A percentile compares a stretch with the other conserved stretches of the same genome.
Evolutionary conservation across 768 basidiomycete species (phyloP).

Genomic region (Pholiota conissans): DNA sequence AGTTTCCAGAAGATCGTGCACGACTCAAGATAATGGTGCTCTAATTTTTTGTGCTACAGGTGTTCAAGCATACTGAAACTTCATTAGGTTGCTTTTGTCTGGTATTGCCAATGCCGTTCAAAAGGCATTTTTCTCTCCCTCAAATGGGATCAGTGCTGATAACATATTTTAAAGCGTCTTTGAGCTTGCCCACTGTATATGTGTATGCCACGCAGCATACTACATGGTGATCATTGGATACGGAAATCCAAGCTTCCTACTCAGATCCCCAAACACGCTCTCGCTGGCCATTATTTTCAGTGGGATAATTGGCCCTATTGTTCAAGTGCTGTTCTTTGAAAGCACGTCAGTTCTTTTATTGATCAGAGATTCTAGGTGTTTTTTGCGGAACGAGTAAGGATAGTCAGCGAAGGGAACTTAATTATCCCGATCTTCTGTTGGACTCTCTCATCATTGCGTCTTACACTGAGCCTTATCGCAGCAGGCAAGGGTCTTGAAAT

Average conservation of each 20-base stretch:
- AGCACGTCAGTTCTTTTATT: not conserved
- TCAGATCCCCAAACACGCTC: not conserved
- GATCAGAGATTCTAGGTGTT: not conserved
- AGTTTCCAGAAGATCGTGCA: not conserved
- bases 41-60: not conserved
- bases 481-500: not conserved
- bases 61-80: not conserved
- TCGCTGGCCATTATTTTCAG: not conserved
- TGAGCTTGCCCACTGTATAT: conserved; percentile 7
- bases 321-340: conserved; percentile 3
- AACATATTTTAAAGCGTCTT: not conserved
- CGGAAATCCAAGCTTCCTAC: not conserved
- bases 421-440: conserved; percentile 3
- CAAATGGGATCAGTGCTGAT: not conserved
- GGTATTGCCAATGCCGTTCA: conserved; percentile 1
- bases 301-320: not conserved
- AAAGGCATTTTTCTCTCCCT: not conserved
- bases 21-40: conserved; percentile 4
- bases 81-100: conserved; percentile 1
- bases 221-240: conserved; percentile 2
- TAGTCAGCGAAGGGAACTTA: not conserved
- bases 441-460: not conserved
- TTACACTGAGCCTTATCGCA: not conserved
- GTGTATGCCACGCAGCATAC: conserved; percentile 3
- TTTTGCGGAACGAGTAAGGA: conserved; percentile 4